Base-by-base conservation (phyloP, 352 stramenopile species). In the Elongisporangium senticosum region DNA sequence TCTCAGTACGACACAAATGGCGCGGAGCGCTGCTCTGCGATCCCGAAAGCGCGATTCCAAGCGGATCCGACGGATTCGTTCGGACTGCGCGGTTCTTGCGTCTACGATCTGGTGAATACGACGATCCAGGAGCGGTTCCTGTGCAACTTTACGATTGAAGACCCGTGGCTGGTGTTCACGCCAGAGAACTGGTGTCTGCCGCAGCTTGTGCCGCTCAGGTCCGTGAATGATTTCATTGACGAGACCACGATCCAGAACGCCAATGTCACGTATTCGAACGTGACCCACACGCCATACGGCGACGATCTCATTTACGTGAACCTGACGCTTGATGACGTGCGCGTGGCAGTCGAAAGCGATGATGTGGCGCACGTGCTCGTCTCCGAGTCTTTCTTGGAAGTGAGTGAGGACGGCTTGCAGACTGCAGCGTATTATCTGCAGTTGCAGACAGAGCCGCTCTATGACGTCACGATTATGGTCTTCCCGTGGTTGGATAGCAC, bases 161-260 rank as follows among this genome's bases (percentile, higher is more conserved):
- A 83, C 28, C 83, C 83, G n/a, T 87, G 79, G 74, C 73, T 89
- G 28, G 75, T 90, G 13, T 90, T 90, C 69, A 79, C 78, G 0
- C 77, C 77, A 0, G 67, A 74, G 50, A 81, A 90, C 49, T 93
- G 83, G 83, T 93, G 79, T 56, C 6, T 75, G 14, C 75, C 79
- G 0, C 79, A 93, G 50, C 62, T 55, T 40, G 73, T 93, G 3
- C 23, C 64, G 10, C 67, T 93, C 1, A 48, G 59, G 2, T 63
- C 75, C 6, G 75, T 87, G 10, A 72, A 90, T 51, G 83, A 93
- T 51, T 79, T 60, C 19, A 51, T 93, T 0, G 83, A 90, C 14
- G 83, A 93, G 23, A 52, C 51, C 15, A 79, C 76, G 7, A 40
- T 65, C 4, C 14, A 67, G 28, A 74, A 75, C 26, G 68, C 67